Evolutionary conservation across 305 asterid species (phyloP).

Genomic region (Lippia alba): DNA sequence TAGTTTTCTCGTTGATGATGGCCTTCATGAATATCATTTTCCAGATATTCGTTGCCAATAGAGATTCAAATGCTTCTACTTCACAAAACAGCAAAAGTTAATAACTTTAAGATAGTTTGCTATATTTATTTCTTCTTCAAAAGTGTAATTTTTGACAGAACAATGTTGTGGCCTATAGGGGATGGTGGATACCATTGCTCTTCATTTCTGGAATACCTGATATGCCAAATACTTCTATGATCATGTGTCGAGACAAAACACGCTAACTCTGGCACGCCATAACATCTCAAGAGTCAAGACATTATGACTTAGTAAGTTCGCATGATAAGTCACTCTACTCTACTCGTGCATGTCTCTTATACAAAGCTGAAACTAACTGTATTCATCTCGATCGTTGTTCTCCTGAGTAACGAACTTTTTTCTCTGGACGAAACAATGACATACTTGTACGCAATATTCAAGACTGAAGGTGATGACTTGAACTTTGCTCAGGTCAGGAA

Average conservation of each 20-base stretch:
- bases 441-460: slow-evolving; percentile 84
- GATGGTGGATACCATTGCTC: slow-evolving; percentile 93
- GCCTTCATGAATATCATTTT: slow-evolving; percentile 30
- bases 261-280: slow-evolving; percentile 85
- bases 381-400: slow-evolving; percentile 16
- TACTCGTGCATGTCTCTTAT: background rate
- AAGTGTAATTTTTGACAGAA: background rate
- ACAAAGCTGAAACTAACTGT: background rate
- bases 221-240: slow-evolving; percentile 84
- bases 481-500: slow-evolving; percentile 76
- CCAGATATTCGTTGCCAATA: slow-evolving; percentile 73
- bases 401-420: slow-evolving; percentile 88
- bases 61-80: slow-evolving; percentile 59
- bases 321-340: background rate
- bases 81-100: slow-evolving; percentile 65
- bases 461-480: slow-evolving; percentile 76
- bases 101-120: slow-evolving; percentile 6
- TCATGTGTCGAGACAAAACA: slow-evolving; percentile 80
- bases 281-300: slow-evolving; percentile 95
- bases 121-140: slow-evolving; percentile 1
- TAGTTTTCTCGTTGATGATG: background rate
- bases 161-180: slow-evolving; percentile 48
- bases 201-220: slow-evolving; percentile 70
- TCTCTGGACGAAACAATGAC: slow-evolving; percentile 88
- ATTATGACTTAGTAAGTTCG: slow-evolving; percentile 77